Evolutionary conservation across 495 filamentous ascomycete species (phyloP).

Genomic region (Lasiosphaeria hispida): DNA sequence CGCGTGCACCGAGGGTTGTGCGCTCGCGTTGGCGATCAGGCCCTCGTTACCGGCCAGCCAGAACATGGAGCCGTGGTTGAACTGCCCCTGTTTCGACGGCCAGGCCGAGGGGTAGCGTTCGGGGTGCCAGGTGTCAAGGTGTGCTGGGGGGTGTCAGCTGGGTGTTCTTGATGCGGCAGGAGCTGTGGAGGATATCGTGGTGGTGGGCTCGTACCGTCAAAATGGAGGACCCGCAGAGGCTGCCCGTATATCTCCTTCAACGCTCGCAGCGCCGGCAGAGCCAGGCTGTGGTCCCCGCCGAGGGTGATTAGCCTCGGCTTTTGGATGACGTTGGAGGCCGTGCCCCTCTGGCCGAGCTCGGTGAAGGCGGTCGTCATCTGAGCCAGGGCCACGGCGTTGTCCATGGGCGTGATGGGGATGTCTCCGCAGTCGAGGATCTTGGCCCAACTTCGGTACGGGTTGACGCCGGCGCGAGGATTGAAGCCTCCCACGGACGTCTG

Average conservation of each 20-base stretch:
- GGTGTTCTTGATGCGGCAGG: neutral
- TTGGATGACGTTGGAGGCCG: constrained; percentile 24
- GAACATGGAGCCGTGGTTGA: constrained; percentile 86
- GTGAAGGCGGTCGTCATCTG: constrained; percentile 77
- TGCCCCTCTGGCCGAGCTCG: constrained; percentile 39
- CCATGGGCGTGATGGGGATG: constrained; percentile 75
- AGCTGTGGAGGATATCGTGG: constrained; percentile 34
- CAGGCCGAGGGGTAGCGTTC: constrained; percentile 73
- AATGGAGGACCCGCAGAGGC: constrained; percentile 77
- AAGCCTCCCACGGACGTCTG: constrained; percentile 72
- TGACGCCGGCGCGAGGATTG: constrained; percentile 73
- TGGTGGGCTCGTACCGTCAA: constrained; percentile 52
- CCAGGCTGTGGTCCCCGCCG: constrained; percentile 79
- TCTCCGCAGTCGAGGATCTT: constrained; percentile 78
- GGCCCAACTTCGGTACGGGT: constrained; percentile 73
- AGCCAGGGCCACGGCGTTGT: constrained; percentile 69
- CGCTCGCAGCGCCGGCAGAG: constrained; percentile 71
- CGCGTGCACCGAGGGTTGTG: constrained; percentile 66
- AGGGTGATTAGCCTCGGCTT: constrained; percentile 72
- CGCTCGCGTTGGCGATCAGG: constrained; percentile 60
- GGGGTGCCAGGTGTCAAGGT: constrained; percentile 83
- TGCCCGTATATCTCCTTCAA: constrained; percentile 66
- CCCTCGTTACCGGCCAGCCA: constrained; percentile 76
- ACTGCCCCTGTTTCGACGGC: constrained; percentile 64
- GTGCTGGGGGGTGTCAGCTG: constrained; percentile 29